Evolutionary conservation across 495 filamentous ascomycete species (phyloP), one percentile per base, ranked within the genome.

Genomic region (Podospora sp.): DNA sequence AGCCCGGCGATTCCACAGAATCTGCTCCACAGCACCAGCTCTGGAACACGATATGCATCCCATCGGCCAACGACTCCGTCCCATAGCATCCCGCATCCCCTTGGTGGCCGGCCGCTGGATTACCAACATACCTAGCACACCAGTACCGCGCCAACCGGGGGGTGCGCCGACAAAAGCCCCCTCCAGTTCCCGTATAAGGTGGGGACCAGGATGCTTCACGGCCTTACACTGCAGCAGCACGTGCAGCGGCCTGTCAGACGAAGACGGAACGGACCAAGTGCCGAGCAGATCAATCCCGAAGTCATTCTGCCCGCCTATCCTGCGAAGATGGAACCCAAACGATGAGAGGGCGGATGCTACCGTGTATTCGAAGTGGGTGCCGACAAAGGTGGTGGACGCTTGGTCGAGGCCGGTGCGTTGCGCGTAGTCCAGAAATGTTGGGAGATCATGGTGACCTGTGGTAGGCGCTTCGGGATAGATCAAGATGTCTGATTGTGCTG

Each of bases 191-290:
- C 95, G 87, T 16, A 96, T 82, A 55, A 89, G 78, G 40, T 85
- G 82, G 25, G 93, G 93, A 0, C 85, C 82, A 3, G 86, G 72
- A 65, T 82, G 86, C 24, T 80, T 72, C 65, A 81, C 81, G 20
- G 86, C 85, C 78, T 97, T 99, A 81, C 95, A 99, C 74, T 97
- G 93, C 22, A 92, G 80, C 5, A 97, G 70, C 1, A 92, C 86
- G 60, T 84, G 85, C 5, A 95, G 65, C 0, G 87, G 83, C 60
- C 77, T 60, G 73, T 70, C 53, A 66, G 73, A 46, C 5, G 20
- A 20, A 9, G 81, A 78, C 11, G 89, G 88, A 7, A 92, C 76
- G 14, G 81, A 77, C 94, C 94, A 98, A 20, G 86, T 86, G 24
- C 93, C 94, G 2, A 92, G 79, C 0, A 97, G 85, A 75, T 98